Evolutionary conservation across 129 eudicot genomes (phyloP), one percentile per base, ranked within the genome.

Genomic region (Tagetes erecta): DNA sequence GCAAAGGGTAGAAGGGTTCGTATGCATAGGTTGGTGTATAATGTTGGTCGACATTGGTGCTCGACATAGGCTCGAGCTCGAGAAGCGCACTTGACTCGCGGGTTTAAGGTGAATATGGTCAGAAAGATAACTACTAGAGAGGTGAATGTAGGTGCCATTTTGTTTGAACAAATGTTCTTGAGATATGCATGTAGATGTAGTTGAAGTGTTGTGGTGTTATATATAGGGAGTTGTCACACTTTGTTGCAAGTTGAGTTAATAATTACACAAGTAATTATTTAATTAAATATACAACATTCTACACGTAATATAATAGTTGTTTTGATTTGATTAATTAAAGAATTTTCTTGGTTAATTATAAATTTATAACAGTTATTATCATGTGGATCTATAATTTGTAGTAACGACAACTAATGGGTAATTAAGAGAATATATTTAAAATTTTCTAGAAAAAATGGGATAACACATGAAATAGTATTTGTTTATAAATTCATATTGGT

Each of bases 51-150:
- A 6, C 95, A 91, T 53, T 86, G 85, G 2, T 33, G 3, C 77
- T 82, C 89, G 34, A 91, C 56, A 12, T 84, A 88, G 0, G 84
- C 87, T 10, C 90, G 70, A 14, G 89, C 83, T 53, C 86, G 86
- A 45, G 97, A 86, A 60, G 76, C 42, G 6, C 76, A 77, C 75
- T 68, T 67, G 37, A 76, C 84, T 0, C 75, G 69, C 1, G 64
- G 76, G 58, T 73, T 75, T 42, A 81, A 44, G 83, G 75, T 62
- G 74, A 85, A 68, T 70, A 82, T 66, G 83, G 81, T 20, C 3
- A 87, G 75, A 63, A 76, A 27, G 47, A 85, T 67, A 27, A 78
- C 65, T 53, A 72, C 64, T 11, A 85, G 70, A 55, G 68, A 56
- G 74, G 76, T 60, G 67, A 64, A 75, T 42, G 73, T 62, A 56